Percentiles rank a stretch among this genome's conserved stretches.
These are phyloP conservation scores for Malus domestica DNA, from an alignment of 306 rosid genomes.

Conservation along the genomic window DNA sequence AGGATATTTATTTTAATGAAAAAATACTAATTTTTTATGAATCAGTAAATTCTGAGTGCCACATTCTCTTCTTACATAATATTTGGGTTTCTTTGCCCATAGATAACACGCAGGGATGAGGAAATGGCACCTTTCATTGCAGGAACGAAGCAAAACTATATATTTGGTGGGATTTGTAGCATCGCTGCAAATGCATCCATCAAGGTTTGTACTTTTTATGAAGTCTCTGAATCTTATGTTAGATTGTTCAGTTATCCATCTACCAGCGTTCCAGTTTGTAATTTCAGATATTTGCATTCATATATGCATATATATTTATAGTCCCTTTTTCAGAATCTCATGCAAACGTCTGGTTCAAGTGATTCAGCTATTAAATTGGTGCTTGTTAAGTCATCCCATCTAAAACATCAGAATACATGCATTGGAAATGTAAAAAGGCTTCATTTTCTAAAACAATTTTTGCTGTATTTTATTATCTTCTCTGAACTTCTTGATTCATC, in stretches of 20 bases:
- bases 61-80: constrained; percentile 14
- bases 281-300: neutral
- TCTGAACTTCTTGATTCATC: neutral
- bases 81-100: constrained; percentile 26
- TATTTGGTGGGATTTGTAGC: constrained; percentile 94
- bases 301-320: too few species aligned
- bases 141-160: constrained; percentile 67
- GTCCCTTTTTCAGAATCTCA: neutral
- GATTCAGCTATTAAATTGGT: neutral
- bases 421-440: neutral
- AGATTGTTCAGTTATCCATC: neutral
- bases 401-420: neutral
- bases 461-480: neutral
- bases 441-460: neutral
- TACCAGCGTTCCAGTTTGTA: neutral
- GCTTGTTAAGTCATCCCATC: neutral
- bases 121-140: constrained; percentile 93
- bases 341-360: neutral
- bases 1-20: neutral
- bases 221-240: neutral
- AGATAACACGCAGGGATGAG: constrained; percentile 97
- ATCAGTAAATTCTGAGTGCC: neutral
- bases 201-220: constrained; percentile 44
- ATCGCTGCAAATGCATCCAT: constrained; percentile 73
- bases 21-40: neutral